Base-by-base conservation (phyloP, 495 filamentous ascomycete genomes). In the Lepidopterella palustris region DNA sequence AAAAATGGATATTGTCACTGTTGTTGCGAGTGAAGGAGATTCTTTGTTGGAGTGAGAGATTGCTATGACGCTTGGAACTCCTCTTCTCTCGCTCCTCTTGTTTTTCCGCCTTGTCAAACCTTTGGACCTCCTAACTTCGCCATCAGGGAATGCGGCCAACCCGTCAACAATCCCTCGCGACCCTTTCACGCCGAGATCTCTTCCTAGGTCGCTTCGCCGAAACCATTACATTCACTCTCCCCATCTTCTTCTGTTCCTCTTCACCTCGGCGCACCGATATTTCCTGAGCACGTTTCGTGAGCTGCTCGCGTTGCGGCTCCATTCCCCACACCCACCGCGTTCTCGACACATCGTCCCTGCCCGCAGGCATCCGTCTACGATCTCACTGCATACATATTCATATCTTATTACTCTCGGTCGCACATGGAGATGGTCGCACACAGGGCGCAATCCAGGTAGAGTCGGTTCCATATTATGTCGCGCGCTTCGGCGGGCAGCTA, bases 401-500 rank as follows among this genome's bases (percentile, higher is more conserved):
- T 18, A 31, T 53, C 42, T 13, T 54, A 26, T 23, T 35, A 23
- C 45, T 39, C 54, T 21, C 42, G 53, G 28, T 29, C 26, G 9
- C 47, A 35, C 25, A 18, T 28, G 54, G 61, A 55, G 42, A 66
- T 63, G 57, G 59, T 68, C 47, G 55, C 42, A 54, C 53, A 24
- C 54, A 8, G 53, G 52, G 50, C 35, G 58, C 50, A 40, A 13
- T 55, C 27, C 32, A 63, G 60, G 48, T 69, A 58, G 58, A 58
- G 57, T 45, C 49, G 58, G 27, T 51, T 28, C 45, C 55, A 63
- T 53, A 65, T 25, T 56, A 72, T 72, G 71, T 72, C 71, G 69
- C 71, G 71, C 69, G 68, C 67, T 26, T 58, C 68, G 23, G 57
- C 66, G 52, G 57, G 63, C 60, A 52, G 48, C 66, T 93, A 89